These are phyloP conservation scores for Linnemannia elongata DNA, from an alignment of 192 early-diverging fungal genomes.

Conservation along the genomic window DNA sequence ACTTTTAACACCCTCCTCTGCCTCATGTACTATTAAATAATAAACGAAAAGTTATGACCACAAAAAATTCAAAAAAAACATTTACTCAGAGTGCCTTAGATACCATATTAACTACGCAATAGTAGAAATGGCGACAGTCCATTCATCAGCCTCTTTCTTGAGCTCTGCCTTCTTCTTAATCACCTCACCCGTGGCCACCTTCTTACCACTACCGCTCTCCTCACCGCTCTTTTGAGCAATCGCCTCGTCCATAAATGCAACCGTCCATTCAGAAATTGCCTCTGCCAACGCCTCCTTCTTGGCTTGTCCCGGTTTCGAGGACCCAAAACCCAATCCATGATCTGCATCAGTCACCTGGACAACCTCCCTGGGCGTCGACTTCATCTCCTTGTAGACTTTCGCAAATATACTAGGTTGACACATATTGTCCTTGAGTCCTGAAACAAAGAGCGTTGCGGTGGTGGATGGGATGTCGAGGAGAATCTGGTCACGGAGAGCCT, in stretches of 20 bases:
- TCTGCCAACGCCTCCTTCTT: constrained; percentile 38
- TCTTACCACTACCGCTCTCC: not conserved
- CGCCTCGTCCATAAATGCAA: constrained; percentile 35
- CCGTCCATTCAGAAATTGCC: constrained; percentile 24
- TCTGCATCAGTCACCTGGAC: constrained; percentile 34
- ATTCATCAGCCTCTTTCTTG: constrained; percentile 36
- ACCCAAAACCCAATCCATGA: constrained; percentile 49
- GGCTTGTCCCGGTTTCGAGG: constrained; percentile 21
- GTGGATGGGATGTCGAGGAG: constrained; percentile 31
- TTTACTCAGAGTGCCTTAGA: not conserved
- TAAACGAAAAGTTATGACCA: not conserved
- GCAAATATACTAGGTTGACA: constrained; percentile 30
- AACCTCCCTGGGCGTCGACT: constrained; percentile 20
- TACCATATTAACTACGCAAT: not conserved
- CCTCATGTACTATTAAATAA: not conserved
- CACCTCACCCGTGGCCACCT: not conserved
- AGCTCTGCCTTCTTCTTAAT: constrained; percentile 37
- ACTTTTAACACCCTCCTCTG: not conserved
- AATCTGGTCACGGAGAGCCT: constrained; percentile 47
- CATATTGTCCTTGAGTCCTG: constrained; percentile 51
- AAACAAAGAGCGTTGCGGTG: constrained; percentile 33
- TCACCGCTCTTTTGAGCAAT: not conserved
- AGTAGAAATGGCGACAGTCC: constrained; percentile 27
- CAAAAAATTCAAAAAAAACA: not conserved
- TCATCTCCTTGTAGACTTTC: constrained; percentile 45